Evolutionary conservation across 176 grass and related monocot species (phyloP), one percentile per base, ranked within the genome.

Genomic region (Carex scoparia): DNA sequence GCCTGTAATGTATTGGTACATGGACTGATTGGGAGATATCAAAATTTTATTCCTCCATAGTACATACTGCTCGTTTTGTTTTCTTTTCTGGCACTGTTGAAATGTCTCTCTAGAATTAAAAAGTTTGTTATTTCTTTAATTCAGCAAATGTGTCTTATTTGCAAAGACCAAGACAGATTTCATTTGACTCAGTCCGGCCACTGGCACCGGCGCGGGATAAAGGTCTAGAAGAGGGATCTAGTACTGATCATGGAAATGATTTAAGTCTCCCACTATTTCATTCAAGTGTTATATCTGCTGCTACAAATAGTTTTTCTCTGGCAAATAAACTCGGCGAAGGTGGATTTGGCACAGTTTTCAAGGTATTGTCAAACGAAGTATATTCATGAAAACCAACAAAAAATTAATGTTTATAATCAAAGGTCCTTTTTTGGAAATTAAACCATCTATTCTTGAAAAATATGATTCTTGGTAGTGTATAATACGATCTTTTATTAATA

Each of bases 311-410:
- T 37, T 97, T 93, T 18, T 75, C 91, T 9, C 12, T 53, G 0
- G 77, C 80, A 53, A 85, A 72, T 44, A 97, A 91, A 87, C 91
- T 93, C 2, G 94, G 94, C 0, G 86, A 90, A 84, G 94, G 94
- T 15, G 94, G 94, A 10, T 97, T 97, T 46, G 94, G 91, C 3
- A 1, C 84, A 0, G 94, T 97, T 23, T 97, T 89, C 66, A 93
- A 87, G 94, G 94, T 97, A 91, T 15, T 33, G 13, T 78, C 32
- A 5, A 78, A 57, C 16, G 1, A 78, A 57, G 19, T 77, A 5
- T 32, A 32, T 55, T 55, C 49, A 55, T 37, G 12, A 7, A 90
- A 57, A 65, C 11, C 5, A 3, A 38, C 61, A 2, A 10, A 48
- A 55, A 11, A 78, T 73, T 14, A 16, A 40, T 40, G 32, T 69